Evolutionary conservation across 2,329 filamentous ascomycete genomes (phyloP).

Genomic region (Chaetomium sp.): DNA sequence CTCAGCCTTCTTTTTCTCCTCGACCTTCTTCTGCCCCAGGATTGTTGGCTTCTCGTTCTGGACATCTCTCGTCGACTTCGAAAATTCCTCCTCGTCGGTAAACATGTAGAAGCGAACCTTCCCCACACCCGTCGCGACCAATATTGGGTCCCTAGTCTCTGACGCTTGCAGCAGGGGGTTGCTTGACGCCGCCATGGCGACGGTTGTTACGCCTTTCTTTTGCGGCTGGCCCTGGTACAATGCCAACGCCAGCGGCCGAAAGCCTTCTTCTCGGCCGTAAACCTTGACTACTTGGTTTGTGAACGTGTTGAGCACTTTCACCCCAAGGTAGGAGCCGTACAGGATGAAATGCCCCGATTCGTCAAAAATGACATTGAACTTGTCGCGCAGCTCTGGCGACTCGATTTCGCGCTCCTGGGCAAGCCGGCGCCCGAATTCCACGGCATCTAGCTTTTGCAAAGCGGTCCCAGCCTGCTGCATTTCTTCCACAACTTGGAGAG

Average conservation of each 20-base stretch:
- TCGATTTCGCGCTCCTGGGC: constrained; percentile 87
- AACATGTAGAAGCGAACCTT: constrained; percentile 98
- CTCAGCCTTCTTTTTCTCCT: constrained; percentile 64
- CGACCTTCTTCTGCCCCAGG: constrained; percentile 59
- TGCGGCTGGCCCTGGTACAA: constrained; percentile 95
- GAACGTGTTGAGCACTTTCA: constrained; percentile 94
- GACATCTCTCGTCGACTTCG: constrained; percentile 82
- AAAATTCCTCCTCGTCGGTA: constrained; percentile 82
- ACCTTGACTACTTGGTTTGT: constrained; percentile 91
- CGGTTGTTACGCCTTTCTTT: constrained; percentile 88
- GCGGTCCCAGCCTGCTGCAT: constrained; percentile 95
- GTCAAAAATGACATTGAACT: constrained; percentile 88
- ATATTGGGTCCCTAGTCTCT: constrained; percentile 85
- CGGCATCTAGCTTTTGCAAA: constrained; percentile 76
- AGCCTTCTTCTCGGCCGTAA: constrained; percentile 86
- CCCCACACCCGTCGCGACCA: constrained; percentile 78
- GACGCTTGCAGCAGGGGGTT: constrained; percentile 94
- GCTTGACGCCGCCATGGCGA: constrained; percentile 93
- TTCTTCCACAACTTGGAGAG: constrained; percentile 80
- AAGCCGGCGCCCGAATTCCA: constrained; percentile 88
- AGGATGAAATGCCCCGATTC: constrained; percentile 94
- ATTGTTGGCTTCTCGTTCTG: constrained; percentile 90
- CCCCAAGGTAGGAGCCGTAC: constrained; percentile 87
- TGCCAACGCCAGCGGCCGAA: constrained; percentile 78
- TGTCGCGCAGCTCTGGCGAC: constrained; percentile 64